A percentile compares a stretch with the other conserved stretches of the same genome.
phyloP scores from a whole-genome alignment of 2,329 filamentous ascomycete genomes.

The Cryphonectria radicalis region DNA sequence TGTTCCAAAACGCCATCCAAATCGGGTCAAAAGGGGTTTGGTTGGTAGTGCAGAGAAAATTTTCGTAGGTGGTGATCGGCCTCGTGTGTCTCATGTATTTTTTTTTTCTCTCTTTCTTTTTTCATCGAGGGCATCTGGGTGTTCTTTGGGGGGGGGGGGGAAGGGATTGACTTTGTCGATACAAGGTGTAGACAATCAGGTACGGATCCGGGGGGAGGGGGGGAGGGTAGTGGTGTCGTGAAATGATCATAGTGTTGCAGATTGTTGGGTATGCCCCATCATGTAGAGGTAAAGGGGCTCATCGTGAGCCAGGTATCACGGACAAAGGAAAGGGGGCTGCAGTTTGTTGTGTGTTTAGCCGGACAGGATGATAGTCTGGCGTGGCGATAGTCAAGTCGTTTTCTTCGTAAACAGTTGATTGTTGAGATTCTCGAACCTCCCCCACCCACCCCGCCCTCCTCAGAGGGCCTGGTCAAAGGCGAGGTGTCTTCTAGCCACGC shows the following conservation, averaged over 20 bases:
- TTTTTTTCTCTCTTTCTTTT: background rate
- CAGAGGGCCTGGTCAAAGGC: conserved; percentile 74
- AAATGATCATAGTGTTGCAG: conserved; percentile 11
- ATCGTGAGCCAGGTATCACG: conserved; percentile 28
- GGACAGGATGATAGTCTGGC: background rate
- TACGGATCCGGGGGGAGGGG: background rate
- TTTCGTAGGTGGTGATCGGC: background rate
- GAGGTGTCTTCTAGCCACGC: conserved; percentile 73
- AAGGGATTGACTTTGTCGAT: background rate
- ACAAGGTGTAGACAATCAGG: background rate
- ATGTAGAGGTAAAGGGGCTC: conserved; percentile 19
- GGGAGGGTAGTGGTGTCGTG: conserved; percentile 16
- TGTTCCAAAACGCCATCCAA: conserved; percentile 3
- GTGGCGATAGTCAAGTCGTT: conserved; percentile 5
- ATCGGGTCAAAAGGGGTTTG: background rate
- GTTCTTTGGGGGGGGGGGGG: background rate
- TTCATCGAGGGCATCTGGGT: background rate
- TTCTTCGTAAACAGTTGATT: conserved; percentile 4
- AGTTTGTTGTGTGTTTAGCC: background rate
- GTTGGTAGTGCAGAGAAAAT: background rate
- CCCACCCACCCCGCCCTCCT: no score
- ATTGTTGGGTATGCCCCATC: background rate
- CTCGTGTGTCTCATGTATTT: conserved; percentile 6
- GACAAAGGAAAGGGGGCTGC: conserved; percentile 22
- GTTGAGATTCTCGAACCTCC: background rate